Percentiles rank a stretch among this genome's conserved stretches.
Conservation (phyloP, 257 asterid species). For the Linaria vulgaris region DNA sequence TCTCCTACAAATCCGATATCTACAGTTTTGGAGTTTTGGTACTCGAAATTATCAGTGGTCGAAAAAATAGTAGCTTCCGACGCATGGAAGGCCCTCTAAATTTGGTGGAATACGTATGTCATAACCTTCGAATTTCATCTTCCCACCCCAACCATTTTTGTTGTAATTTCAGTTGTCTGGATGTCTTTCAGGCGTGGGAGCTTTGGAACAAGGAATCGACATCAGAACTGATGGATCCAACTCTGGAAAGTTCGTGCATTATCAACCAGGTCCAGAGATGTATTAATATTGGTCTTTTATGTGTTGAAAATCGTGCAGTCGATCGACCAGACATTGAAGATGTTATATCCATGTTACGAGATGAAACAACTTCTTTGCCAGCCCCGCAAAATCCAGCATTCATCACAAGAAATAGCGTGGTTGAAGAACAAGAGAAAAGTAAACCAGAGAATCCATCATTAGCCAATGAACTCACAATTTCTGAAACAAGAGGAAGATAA, state of each 20-base stretch:
- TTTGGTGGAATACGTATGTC: slow-evolving; percentile 45
- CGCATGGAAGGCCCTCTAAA: slow-evolving; percentile 32
- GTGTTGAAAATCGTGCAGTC: background rate
- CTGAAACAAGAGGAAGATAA: too few relatives aligned
- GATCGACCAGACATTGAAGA: slow-evolving; percentile 7
- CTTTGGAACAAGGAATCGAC: too few relatives aligned
- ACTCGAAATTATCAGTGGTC: slow-evolving; percentile 44
- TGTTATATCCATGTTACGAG: background rate
- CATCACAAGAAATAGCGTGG: background rate
- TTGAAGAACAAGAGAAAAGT: too few relatives aligned
- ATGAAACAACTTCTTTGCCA: background rate
- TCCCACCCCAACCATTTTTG: too few relatives aligned
- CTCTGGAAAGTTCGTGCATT: too few relatives aligned
- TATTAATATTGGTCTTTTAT: background rate
- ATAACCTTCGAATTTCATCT: background rate
- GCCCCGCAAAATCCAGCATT: background rate
- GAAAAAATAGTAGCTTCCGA: slow-evolving; percentile 30
- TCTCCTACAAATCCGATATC: slow-evolving; percentile 47
- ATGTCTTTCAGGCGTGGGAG: too few relatives aligned
- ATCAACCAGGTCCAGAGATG: too few relatives aligned
- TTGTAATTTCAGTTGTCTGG: too few relatives aligned
- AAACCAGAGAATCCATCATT: too few relatives aligned
- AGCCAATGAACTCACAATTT: too few relatives aligned
- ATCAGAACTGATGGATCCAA: too few relatives aligned
- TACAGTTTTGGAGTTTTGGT: slow-evolving; percentile 44